Conservation (phyloP, 1,139 yeast species). For the Scheffersomyces insectosa region DNA sequence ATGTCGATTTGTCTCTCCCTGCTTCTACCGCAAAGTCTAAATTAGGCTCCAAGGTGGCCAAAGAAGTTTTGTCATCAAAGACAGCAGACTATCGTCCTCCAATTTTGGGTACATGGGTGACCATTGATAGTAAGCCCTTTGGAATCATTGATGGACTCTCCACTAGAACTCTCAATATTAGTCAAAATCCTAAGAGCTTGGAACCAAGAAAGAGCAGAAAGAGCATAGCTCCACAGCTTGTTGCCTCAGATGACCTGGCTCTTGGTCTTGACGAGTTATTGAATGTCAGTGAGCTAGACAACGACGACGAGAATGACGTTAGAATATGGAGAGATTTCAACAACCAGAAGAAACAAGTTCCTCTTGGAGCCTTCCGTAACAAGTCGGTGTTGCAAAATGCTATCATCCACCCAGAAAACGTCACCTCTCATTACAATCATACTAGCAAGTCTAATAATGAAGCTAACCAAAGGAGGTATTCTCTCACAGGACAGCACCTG, state of each 20-base stretch:
- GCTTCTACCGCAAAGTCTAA: conserved; percentile 54
- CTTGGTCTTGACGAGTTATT: conserved; percentile 81
- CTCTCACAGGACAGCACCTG: conserved; percentile 11
- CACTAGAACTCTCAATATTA: conserved; percentile 62
- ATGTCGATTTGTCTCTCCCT: conserved; percentile 79
- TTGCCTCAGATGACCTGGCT: conserved; percentile 54
- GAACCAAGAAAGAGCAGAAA: conserved; percentile 23
- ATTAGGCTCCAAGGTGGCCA: conserved; percentile 75
- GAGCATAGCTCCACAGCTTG: conserved; percentile 14
- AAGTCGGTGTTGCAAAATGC: conserved; percentile 53
- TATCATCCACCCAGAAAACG: conserved; percentile 22
- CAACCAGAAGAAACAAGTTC: conserved; percentile 58
- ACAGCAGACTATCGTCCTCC: conserved; percentile 89
- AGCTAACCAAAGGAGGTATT: conserved; percentile 15
- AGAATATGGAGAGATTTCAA: conserved; percentile 56
- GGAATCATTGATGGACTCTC: conserved; percentile 94
- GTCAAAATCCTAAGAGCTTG: conserved; percentile 11
- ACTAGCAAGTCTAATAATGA: conserved; percentile 23
- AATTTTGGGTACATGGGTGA: conserved; percentile 87
- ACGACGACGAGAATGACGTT: conserved; percentile 61
- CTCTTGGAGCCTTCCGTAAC: conserved; percentile 87
- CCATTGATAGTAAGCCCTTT: conserved; percentile 76
- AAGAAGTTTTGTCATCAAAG: conserved; percentile 85
- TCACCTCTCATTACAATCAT: conserved; percentile 24
- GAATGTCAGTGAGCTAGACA: conserved; percentile 86